A percentile compares a stretch with the other conserved stretches of the same genome.
Evolutionary conservation across 2,329 filamentous ascomycete species (phyloP).

Genomic region (Penicillium sp.): DNA sequence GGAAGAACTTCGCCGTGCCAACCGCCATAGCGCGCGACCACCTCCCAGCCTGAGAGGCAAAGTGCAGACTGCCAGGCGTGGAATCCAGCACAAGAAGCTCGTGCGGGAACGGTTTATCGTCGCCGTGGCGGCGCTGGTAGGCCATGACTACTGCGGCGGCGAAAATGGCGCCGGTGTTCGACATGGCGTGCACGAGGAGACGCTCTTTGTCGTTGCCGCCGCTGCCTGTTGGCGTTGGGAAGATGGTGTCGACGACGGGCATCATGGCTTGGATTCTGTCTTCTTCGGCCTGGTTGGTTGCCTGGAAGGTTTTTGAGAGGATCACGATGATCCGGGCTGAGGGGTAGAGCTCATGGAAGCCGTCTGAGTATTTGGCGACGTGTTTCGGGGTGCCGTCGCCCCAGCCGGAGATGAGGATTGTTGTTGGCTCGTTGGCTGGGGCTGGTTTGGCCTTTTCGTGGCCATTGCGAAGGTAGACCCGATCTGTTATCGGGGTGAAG

Average conservation of each 20-base stretch:
- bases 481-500: slow-evolving; percentile 48
- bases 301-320: slow-evolving; percentile 50
- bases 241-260: slow-evolving; percentile 36
- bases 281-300: slow-evolving; percentile 45
- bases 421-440: slow-evolving; percentile 29
- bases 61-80: slow-evolving; percentile 50
- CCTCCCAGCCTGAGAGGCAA: slow-evolving; percentile 36
- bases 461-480: slow-evolving; percentile 45
- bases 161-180: slow-evolving; percentile 57
- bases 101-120: slow-evolving; percentile 44
- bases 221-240: slow-evolving; percentile 22
- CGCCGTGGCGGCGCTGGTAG: slow-evolving; percentile 38
- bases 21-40: slow-evolving; percentile 55
- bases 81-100: slow-evolving; percentile 52
- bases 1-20: slow-evolving; percentile 42
- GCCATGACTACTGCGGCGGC: slow-evolving; percentile 50
- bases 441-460: slow-evolving; percentile 23
- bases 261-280: slow-evolving; percentile 47
- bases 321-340: slow-evolving; percentile 51
- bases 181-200: slow-evolving; percentile 55
- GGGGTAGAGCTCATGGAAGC: slow-evolving; percentile 52
- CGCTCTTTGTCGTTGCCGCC: slow-evolving; percentile 22
- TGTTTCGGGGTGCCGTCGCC: slow-evolving; percentile 55
- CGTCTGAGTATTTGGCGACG: slow-evolving; percentile 54
- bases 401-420: slow-evolving; percentile 54